Conservation (phyloP, 345 rosid species). For the Gossypium turneri region DNA sequence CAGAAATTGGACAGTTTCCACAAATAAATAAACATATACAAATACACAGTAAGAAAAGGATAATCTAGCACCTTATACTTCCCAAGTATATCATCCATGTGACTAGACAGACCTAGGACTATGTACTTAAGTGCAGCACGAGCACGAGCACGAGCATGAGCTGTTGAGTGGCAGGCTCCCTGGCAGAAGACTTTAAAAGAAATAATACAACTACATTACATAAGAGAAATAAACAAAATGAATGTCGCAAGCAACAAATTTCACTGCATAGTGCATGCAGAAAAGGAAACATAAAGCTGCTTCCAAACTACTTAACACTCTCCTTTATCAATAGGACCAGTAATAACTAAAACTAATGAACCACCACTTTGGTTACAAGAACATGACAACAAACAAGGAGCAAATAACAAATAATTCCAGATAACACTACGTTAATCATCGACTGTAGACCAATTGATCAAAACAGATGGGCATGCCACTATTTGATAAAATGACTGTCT, state of each 20-base stretch:
- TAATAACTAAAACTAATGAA: not conserved
- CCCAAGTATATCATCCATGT: conserved; percentile 70
- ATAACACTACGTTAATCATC: not conserved
- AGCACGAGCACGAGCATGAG: conserved; percentile 50
- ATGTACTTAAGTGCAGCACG: conserved; percentile 72
- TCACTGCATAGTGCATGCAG: not conserved
- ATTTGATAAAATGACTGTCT: not conserved
- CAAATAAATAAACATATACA: not conserved
- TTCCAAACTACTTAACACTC: not conserved
- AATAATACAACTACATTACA: conserved; percentile 1
- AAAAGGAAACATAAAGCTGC: not conserved
- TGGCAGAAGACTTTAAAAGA: conserved; percentile 26
- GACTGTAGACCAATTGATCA: not conserved
- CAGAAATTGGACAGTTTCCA: not conserved
- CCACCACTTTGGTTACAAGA: not conserved
- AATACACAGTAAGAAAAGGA: not conserved
- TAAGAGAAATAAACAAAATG: conserved; percentile 7
- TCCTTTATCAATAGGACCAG: not conserved
- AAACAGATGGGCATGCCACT: not conserved
- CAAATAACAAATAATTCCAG: not conserved
- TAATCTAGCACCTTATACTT: conserved; percentile 59
- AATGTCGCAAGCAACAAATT: not conserved
- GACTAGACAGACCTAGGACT: conserved; percentile 74
- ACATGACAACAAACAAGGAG: not conserved
- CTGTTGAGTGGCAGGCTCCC: conserved; percentile 45